Conservation (phyloP, 108 stramenopile genomes). For the Mediolabrus comicus region DNA sequence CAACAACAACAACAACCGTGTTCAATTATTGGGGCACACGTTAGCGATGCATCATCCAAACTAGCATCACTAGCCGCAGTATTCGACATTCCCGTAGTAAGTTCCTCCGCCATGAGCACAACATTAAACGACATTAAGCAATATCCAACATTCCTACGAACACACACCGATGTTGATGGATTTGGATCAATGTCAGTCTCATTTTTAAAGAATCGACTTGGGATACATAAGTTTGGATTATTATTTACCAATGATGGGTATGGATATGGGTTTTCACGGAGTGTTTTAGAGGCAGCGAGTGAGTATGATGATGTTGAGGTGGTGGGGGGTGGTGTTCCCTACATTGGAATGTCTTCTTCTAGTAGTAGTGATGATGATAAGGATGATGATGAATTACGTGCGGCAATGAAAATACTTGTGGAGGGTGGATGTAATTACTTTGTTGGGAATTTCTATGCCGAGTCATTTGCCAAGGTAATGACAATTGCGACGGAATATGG, state of each 20-base stretch:
- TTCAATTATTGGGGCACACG: not conserved
- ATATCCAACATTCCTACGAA: not conserved
- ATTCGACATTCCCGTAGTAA: not conserved
- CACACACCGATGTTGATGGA: not conserved
- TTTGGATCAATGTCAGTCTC: not conserved
- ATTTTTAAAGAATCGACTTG: not conserved
- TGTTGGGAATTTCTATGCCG: not conserved
- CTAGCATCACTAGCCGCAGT: not conserved
- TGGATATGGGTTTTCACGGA: not conserved
- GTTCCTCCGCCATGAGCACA: not conserved
- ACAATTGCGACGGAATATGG: not conserved
- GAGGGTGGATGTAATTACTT: constrained; percentile 4
- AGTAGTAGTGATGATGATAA: too few species aligned
- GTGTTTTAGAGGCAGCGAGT: not conserved
- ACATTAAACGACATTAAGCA: not conserved
- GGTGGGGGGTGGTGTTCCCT: not conserved
- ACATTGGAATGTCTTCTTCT: not conserved
- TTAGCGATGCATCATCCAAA: not conserved
- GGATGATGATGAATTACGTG: not conserved
- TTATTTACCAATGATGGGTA: not conserved
- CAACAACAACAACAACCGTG: not conserved
- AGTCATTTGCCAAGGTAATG: constrained; percentile 1
- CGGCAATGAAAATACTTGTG: not conserved
- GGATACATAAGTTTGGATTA: not conserved
- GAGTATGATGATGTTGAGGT: not conserved